These are phyloP conservation scores for Aspergillus pseudotamarii DNA, from an alignment of 2,329 filamentous ascomycete genomes.

Conservation along the genomic window DNA sequence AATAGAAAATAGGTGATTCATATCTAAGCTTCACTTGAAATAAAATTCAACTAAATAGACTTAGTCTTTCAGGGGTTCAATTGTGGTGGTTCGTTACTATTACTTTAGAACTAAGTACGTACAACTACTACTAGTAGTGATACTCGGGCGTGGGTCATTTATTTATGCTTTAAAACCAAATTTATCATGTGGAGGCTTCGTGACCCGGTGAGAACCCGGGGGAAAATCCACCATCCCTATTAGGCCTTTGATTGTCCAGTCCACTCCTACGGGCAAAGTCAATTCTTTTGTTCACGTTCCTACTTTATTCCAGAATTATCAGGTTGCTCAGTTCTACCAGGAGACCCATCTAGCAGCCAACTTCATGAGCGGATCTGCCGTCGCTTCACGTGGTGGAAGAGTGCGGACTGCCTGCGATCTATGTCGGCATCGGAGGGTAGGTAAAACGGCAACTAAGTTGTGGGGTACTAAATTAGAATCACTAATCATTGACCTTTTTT, in stretches of 20 bases:
- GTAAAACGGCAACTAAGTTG: not conserved
- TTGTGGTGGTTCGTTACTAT: too few species aligned
- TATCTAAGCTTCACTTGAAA: not conserved
- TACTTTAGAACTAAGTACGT: too few species aligned
- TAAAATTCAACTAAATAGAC: not conserved
- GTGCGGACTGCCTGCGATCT: constrained; percentile 25
- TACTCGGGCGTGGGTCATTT: not conserved
- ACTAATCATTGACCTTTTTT: not conserved
- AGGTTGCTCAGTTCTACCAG: not conserved
- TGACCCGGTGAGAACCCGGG: not conserved
- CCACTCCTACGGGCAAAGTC: not conserved
- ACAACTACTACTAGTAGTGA: too few species aligned
- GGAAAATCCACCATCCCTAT: not conserved
- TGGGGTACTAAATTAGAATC: not conserved
- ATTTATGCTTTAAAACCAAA: not conserved
- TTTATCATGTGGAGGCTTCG: not conserved
- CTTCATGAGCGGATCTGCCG: constrained; percentile 5
- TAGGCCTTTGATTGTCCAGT: not conserved
- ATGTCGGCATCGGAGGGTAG: constrained; percentile 26
- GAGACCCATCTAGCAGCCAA: not conserved
- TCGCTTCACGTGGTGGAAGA: constrained; percentile 12
- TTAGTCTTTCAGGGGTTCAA: not conserved
- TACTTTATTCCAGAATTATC: not conserved
- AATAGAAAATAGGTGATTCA: not conserved
- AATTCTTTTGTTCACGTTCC: not conserved